Evolutionary conservation across 805 yeast genomes (phyloP).

Genomic region (Candida fluviatilis): DNA sequence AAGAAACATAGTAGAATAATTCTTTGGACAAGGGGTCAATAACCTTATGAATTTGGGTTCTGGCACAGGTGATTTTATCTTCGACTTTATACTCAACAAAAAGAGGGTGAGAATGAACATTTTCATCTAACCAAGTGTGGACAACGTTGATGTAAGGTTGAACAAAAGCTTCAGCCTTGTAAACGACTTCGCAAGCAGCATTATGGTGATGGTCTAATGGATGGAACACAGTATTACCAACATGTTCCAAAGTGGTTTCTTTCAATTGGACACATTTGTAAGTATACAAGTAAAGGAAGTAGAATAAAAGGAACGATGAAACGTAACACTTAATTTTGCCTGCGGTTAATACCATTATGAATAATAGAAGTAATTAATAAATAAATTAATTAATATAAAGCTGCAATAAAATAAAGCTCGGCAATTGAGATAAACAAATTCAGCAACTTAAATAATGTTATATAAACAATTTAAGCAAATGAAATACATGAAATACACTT

Average conservation of each 20-base stretch:
- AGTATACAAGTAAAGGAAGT: slow-evolving; percentile 33
- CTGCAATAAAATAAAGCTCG: no score
- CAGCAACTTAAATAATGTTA: no score
- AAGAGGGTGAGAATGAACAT: slow-evolving; percentile 34
- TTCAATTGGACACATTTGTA: slow-evolving; percentile 36
- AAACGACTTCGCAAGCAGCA: slow-evolving; percentile 30
- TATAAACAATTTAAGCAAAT: no score
- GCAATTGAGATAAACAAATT: no score
- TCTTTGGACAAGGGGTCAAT: slow-evolving; percentile 29
- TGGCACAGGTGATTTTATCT: slow-evolving; percentile 21
- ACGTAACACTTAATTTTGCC: neutral
- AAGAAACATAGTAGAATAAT: slow-evolving; percentile 30
- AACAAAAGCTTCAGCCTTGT: slow-evolving; percentile 22
- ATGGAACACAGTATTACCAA: slow-evolving; percentile 28
- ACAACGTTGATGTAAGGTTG: slow-evolving; percentile 28
- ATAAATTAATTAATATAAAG: no score
- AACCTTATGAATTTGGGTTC: slow-evolving; percentile 18
- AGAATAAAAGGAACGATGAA: slow-evolving; percentile 12
- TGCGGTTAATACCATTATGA: neutral
- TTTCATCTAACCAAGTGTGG: slow-evolving; percentile 28
- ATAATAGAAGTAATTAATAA: no score
- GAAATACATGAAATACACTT: no score
- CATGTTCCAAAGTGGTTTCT: slow-evolving; percentile 26
- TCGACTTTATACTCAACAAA: slow-evolving; percentile 30
- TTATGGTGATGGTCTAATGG: slow-evolving; percentile 36